These are phyloP conservation scores for Margaritispora aquatica DNA, from an alignment of 495 filamentous ascomycete genomes.

Conservation along the genomic window DNA sequence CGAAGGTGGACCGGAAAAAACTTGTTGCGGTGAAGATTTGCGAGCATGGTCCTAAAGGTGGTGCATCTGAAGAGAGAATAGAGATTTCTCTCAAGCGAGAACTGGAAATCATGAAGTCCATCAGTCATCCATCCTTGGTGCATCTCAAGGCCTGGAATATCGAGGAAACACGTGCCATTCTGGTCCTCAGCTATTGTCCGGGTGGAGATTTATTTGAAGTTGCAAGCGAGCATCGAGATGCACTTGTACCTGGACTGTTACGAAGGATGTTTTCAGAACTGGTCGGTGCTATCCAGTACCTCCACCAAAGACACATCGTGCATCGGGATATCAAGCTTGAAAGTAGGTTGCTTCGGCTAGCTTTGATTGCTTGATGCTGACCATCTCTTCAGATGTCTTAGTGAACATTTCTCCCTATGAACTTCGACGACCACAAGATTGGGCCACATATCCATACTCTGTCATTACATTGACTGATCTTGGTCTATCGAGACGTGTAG, in stretches of 20 bases:
- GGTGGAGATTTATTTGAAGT: constrained; percentile 95
- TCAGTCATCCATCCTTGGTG: constrained; percentile 84
- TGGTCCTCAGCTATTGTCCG: constrained; percentile 87
- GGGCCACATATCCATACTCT: constrained; percentile 67
- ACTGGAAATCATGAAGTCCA: constrained; percentile 80
- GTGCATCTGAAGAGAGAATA: constrained; percentile 79
- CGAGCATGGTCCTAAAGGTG: constrained; percentile 87
- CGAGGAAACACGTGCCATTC: constrained; percentile 68
- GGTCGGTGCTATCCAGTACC: constrained; percentile 75
- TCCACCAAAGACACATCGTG: constrained; percentile 81
- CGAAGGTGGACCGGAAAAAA: constrained; percentile 44
- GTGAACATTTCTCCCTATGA: constrained; percentile 66
- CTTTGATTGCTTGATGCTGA: neutral
- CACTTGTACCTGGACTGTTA: constrained; percentile 62
- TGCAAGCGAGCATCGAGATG: constrained; percentile 58
- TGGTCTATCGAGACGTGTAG: constrained; percentile 79
- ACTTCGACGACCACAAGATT: constrained; percentile 43
- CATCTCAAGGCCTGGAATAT: constrained; percentile 84
- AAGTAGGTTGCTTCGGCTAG: constrained; percentile 43
- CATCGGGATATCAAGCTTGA: constrained; percentile 98
- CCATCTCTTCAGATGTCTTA: constrained; percentile 65
- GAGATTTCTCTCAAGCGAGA: constrained; percentile 91
- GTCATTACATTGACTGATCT: constrained; percentile 87
- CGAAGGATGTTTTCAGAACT: constrained; percentile 87
- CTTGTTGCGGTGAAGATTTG: constrained; percentile 94